Conservation (phyloP, 2,329 filamentous ascomycete species). For the Scytalidium sp. region DNA sequence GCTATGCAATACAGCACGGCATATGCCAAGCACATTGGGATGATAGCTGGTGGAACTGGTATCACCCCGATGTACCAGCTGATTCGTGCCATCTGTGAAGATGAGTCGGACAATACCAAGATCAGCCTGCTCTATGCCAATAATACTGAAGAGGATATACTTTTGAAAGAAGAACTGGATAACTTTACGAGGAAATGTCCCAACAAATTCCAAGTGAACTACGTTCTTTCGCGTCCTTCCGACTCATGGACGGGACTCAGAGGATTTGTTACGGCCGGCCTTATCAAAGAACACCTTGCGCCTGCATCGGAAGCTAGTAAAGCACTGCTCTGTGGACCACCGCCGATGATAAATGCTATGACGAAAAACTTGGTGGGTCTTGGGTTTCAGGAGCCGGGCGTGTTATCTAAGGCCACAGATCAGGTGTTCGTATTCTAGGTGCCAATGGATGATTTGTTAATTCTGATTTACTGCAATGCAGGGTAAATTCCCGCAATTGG, state of each 20-base stretch:
- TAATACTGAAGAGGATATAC: slow-evolving; percentile 54
- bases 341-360: slow-evolving; percentile 54
- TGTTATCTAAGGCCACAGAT: slow-evolving; percentile 49
- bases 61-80: slow-evolving; percentile 60
- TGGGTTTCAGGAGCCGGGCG: slow-evolving; percentile 48
- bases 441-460: too few relatives aligned
- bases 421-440: slow-evolving; percentile 54
- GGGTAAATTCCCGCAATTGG: too few relatives aligned
- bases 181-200: slow-evolving; percentile 47
- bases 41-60: slow-evolving; percentile 52
- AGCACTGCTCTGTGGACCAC: slow-evolving; percentile 58
- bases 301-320: slow-evolving; percentile 42
- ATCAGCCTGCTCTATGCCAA: slow-evolving; percentile 59
- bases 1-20: slow-evolving; percentile 48
- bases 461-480: too few relatives aligned
- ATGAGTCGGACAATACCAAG: slow-evolving; percentile 54
- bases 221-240: slow-evolving; percentile 48
- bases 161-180: slow-evolving; percentile 55
- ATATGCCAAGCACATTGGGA: slow-evolving; percentile 44
- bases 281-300: slow-evolving; percentile 49
- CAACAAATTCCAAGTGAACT: slow-evolving; percentile 51
- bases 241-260: slow-evolving; percentile 43
- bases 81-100: slow-evolving; percentile 61
- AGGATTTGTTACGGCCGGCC: slow-evolving; percentile 49
- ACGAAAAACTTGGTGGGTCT: slow-evolving; percentile 48